These are phyloP conservation scores for Cerrena zonata DNA, from an alignment of 1,284 basidiomycete genomes.

Conservation along the genomic window DNA sequence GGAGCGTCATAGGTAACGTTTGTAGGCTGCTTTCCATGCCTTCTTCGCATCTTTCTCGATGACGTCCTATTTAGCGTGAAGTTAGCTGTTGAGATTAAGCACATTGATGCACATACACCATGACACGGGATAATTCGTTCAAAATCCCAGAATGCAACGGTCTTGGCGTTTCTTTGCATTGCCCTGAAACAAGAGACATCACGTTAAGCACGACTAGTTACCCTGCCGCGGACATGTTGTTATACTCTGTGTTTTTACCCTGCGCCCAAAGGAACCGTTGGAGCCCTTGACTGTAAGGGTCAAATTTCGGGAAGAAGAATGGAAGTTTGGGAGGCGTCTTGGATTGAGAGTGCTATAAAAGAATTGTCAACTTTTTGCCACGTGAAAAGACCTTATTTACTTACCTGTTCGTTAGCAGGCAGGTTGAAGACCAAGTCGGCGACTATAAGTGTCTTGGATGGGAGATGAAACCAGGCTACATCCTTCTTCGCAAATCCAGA, in stretches of 20 bases:
- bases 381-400: conserved; percentile 14
- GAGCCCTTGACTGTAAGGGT: conserved; percentile 34
- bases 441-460: conserved; percentile 70
- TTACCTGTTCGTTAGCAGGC: conserved; percentile 74
- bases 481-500: conserved; percentile 77
- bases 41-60: conserved; percentile 48
- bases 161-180: conserved; percentile 34
- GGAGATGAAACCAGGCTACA: conserved; percentile 76
- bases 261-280: conserved; percentile 30
- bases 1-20: background rate
- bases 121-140: conserved; percentile 57
- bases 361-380: background rate
- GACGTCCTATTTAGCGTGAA: conserved; percentile 33
- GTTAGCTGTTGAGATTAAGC: no score
- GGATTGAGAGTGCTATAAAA: conserved; percentile 22
- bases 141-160: conserved; percentile 48
- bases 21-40: conserved; percentile 34
- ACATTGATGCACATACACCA: conserved; percentile 29
- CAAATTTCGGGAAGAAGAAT: conserved; percentile 25
- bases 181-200: conserved; percentile 23
- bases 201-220: conserved; percentile 1
- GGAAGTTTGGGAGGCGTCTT: conserved; percentile 22
- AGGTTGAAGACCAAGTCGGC: conserved; percentile 87
- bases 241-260: conserved; percentile 38
- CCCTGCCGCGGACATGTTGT: background rate